These are phyloP conservation scores for Tolypocladium nubicola DNA, from an alignment of 2,329 filamentous ascomycete species.

Conservation along the genomic window DNA sequence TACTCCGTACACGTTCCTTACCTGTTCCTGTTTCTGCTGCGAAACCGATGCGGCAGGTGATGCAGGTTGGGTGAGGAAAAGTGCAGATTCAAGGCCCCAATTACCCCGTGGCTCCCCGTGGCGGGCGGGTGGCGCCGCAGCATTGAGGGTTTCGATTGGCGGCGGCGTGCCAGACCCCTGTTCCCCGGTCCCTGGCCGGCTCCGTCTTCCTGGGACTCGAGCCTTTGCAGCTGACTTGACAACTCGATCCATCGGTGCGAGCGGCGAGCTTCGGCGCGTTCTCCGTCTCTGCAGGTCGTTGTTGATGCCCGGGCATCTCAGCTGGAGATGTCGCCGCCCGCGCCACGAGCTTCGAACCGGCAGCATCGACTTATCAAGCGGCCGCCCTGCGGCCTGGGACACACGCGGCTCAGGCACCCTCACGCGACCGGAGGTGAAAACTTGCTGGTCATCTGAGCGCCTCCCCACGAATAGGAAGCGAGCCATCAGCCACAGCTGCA, in stretches of 20 bases:
- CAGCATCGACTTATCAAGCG: not conserved
- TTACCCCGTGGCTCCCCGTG: not conserved
- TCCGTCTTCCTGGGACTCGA: slow-evolving; percentile 4
- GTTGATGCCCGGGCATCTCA: not conserved
- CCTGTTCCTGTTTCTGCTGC: not conserved
- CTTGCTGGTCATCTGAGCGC: slow-evolving; percentile 4
- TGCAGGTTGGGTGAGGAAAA: not conserved
- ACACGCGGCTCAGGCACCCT: not conserved
- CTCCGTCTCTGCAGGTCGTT: not conserved
- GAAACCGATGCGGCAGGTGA: not conserved
- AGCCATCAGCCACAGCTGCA: not conserved
- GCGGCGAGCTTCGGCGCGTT: not conserved
- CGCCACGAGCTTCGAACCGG: not conserved
- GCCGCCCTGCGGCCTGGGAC: not conserved
- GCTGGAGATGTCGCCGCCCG: not conserved
- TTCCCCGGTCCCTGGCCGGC: slow-evolving; percentile 3
- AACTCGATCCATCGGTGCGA: not conserved
- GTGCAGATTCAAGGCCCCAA: not conserved
- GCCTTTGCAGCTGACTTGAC: not conserved
- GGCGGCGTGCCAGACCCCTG: not conserved
- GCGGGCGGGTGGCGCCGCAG: slow-evolving; percentile 1
- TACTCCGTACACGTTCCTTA: not conserved
- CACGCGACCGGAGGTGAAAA: not conserved
- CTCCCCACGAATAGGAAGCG: slow-evolving; percentile 1
- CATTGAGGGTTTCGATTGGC: slow-evolving; percentile 2